These are phyloP conservation scores for Tillandsia leiboldiana DNA, from an alignment of 176 grass and related monocot species.

Conservation along the genomic window DNA sequence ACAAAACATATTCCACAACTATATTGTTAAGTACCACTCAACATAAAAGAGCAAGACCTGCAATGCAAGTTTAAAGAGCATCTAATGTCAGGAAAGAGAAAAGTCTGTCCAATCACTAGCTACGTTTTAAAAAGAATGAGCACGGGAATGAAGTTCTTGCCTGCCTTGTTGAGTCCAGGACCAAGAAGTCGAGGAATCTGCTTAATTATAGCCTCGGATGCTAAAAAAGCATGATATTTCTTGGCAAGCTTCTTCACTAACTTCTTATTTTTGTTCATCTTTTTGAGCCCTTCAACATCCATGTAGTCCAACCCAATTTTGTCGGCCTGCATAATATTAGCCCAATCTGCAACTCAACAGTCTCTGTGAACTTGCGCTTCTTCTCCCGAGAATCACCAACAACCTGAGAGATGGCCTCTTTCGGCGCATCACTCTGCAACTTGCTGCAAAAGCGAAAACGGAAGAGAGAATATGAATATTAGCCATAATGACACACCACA, in stretches of 20 bases:
- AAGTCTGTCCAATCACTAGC: neutral
- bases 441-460: neutral
- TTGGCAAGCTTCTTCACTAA: slow-evolving; percentile 9
- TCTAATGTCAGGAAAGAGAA: neutral
- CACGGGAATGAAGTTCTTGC: neutral
- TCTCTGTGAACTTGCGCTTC: slow-evolving; percentile 8
- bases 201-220: slow-evolving; percentile 14
- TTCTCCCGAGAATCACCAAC: slow-evolving; percentile 7
- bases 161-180: slow-evolving; percentile 13
- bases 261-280: slow-evolving; percentile 15
- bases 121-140: neutral
- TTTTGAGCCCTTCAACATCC: slow-evolving; percentile 12
- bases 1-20: no score
- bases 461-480: no score
- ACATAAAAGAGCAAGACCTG: no score
- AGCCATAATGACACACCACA: no score
- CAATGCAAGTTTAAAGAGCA: no score
- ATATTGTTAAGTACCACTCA: no score
- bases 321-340: slow-evolving; percentile 4
- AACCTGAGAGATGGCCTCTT: slow-evolving; percentile 13
- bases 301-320: slow-evolving; percentile 13
- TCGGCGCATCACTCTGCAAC: slow-evolving; percentile 5
- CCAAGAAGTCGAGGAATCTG: slow-evolving; percentile 12
- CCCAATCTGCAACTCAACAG: slow-evolving; percentile 10
- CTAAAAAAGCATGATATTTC: slow-evolving; percentile 8